A percentile compares a stretch with the other conserved stretches of the same genome.
Conservation (phyloP, 2,329 filamentous ascomycete genomes). For the Parastagonospora avenae region DNA sequence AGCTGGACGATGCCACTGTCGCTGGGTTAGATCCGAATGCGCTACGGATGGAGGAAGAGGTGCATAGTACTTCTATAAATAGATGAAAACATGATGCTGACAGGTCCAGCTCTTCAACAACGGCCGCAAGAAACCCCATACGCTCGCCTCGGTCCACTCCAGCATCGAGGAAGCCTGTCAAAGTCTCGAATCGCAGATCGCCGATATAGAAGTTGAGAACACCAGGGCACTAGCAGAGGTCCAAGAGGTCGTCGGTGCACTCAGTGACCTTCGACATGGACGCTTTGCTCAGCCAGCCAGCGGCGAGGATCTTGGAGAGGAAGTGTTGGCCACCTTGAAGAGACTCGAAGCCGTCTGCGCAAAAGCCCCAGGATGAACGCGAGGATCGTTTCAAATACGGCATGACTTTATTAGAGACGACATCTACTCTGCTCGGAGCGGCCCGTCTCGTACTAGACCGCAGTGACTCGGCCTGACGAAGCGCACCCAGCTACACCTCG, state of each 20-base stretch:
- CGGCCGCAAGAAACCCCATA: constrained; percentile 60
- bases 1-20: constrained; percentile 61
- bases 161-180: constrained; percentile 71
- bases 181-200: constrained; percentile 71
- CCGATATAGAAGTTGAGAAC: constrained; percentile 68
- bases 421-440: too few relatives aligned
- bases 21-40: constrained; percentile 62
- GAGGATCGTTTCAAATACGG: neutral
- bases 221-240: constrained; percentile 64
- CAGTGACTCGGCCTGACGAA: too few relatives aligned
- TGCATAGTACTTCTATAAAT: constrained; percentile 13
- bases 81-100: constrained; percentile 12
- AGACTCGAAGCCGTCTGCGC: constrained; percentile 67
- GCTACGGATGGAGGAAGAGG: constrained; percentile 61
- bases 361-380: constrained; percentile 24
- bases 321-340: constrained; percentile 70
- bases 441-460: too few relatives aligned
- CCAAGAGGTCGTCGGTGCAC: constrained; percentile 67
- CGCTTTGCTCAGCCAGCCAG: constrained; percentile 60
- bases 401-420: neutral
- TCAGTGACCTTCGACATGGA: constrained; percentile 85
- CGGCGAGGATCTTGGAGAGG: constrained; percentile 65
- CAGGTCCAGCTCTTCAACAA: constrained; percentile 60
- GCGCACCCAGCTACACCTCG: too few relatives aligned
- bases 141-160: constrained; percentile 66